Base-by-base conservation (phyloP, 2,329 filamentous ascomycete species). In the Neodidymelliopsis sp. region DNA sequence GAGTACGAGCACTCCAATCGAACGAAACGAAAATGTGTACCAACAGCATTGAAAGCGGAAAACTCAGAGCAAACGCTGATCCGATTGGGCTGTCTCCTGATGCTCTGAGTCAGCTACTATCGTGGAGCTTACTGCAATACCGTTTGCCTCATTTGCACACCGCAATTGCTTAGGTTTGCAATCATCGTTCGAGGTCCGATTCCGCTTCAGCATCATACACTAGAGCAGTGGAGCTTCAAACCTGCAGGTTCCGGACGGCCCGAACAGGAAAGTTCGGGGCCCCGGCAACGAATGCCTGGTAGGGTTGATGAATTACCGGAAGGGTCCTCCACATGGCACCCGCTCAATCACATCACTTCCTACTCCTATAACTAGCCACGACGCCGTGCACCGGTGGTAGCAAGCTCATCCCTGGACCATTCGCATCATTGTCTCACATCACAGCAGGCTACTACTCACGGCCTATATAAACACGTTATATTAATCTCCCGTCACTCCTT, bases 101-200 rank as follows among this genome's bases (percentile, higher is more conserved):
- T 42, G n/a, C 19, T 20, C 22, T 29, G 33, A 46, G 20, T 51
- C 31, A 47, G 49, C 37, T n/a, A 33, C 15, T 20, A 25, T 34
- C 16, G 27, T 27, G 23, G 37, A n/a, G 36, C 49, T 52, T 31
- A 41, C 41, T 23, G 36, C 24, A 25, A 23, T 37, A 20, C 20
- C 22, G 30, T 38, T 38, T 46, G 49, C 49, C 42, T 51, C 36
- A 51, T 24, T 52, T 28, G 23, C 28, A 34, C 49, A 50, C 47
- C 47, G 47, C 40, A 50, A 45, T 30, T 50, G 31, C 18, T 30
- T 16, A 16, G 12, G 18, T 36, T 40, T 35, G 29, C 47, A 18
- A 36, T 18, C 31, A 29, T 30, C 34, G 35, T 29, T 15, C 18
- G 16, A 25, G n/a, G 3, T 22, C 30, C 22, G 19, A 31, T 28